Base-by-base conservation (phyloP, 2,329 filamentous ascomycete species). In the Byssoonygena ceratinophila region DNA sequence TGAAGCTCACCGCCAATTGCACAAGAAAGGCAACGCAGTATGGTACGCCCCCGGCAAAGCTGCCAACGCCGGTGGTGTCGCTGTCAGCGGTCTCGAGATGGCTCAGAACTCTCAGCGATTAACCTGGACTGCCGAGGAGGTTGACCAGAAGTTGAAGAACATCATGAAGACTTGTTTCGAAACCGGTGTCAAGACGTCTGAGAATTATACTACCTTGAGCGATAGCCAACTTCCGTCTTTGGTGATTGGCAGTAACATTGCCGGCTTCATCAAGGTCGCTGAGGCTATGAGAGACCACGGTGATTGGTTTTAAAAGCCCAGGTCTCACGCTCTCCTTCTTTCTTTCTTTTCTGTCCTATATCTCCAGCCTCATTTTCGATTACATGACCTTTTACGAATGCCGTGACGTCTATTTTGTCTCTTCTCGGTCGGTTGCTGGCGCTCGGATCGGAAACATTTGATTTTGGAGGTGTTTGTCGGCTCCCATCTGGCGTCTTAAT, bases 1-100 rank as follows among this genome's bases (percentile, higher is more conserved):
- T 69, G 79, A 77, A 16, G 76, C 83, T 64, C 80, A 90, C 61
- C 81, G 77, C 63, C 69, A 76, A 68, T 60, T 63, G 46, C 43
- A 57, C 50, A 80, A 80, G 68, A 82, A 87, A 76, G 81, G 80
- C 59, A 71, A 72, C 49, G 68, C 74, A 5, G 82, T 95, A 71
- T 98, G 92, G 92, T 97, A 97, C 72, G 92, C 86, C 16, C 91
- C 91, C 47, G 91, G 88, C 62, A 97, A 97, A 81, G 92, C 92
- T 29, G 87, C 91, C 75, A 97, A 97, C 77, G 89, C 88, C 61
- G 92, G 92, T 71, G 92, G 92, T 78, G 92, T 97, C 54, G 92
- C 92, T 53, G 92, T 98, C 37, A 95, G 89, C 2, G 92, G 92
- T 63, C 82, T 98, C 41, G 92, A 98, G 80, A 98, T 98, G 92